Percentiles rank a stretch among this genome's conserved stretches.
Evolutionary conservation across 768 basidiomycete genomes (phyloP).

Genomic region (Saitozyma podzolica): DNA sequence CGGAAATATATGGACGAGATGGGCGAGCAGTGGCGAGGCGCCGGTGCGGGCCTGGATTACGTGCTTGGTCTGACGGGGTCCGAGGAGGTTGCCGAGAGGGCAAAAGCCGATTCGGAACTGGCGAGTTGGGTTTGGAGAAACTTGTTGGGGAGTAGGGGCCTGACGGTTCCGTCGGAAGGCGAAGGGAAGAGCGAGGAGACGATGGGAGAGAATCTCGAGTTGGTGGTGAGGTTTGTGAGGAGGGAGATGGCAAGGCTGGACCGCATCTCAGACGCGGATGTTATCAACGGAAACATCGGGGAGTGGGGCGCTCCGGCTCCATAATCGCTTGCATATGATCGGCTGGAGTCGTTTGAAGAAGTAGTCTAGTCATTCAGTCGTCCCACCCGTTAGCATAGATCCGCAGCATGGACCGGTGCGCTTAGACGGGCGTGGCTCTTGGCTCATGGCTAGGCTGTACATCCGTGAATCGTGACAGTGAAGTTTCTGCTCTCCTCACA

Average conservation of each 20-base stretch:
- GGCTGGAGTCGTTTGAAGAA: too few species aligned
- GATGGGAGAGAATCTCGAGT: constrained; percentile 73
- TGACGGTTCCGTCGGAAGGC: constrained; percentile 6
- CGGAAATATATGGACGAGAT: constrained; percentile 79
- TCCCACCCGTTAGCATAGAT: too few species aligned
- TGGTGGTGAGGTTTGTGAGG: constrained; percentile 68
- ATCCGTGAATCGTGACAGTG: too few species aligned
- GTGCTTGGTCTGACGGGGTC: constrained; percentile 70
- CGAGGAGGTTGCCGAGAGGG: constrained; percentile 64
- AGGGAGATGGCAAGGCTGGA: constrained; percentile 73
- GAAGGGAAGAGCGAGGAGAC: constrained; percentile 55
- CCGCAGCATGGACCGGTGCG: too few species aligned
- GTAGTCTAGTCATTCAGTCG: too few species aligned
- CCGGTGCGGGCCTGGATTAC: constrained; percentile 72
- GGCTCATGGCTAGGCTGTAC: too few species aligned
- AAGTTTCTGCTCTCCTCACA: too few species aligned
- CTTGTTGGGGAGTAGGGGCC: constrained; percentile 72
- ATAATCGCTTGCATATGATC: neutral
- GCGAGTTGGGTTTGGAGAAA: constrained; percentile 90
- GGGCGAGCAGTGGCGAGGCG: constrained; percentile 86
- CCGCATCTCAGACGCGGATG: constrained; percentile 56
- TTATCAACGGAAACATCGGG: constrained; percentile 50
- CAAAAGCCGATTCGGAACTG: constrained; percentile 75
- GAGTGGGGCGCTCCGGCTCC: constrained; percentile 26
- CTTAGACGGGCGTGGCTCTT: too few species aligned